phyloP scores from a whole-genome alignment of 1,284 basidiomycete species.

The Cystobasidium pallidum region DNA sequence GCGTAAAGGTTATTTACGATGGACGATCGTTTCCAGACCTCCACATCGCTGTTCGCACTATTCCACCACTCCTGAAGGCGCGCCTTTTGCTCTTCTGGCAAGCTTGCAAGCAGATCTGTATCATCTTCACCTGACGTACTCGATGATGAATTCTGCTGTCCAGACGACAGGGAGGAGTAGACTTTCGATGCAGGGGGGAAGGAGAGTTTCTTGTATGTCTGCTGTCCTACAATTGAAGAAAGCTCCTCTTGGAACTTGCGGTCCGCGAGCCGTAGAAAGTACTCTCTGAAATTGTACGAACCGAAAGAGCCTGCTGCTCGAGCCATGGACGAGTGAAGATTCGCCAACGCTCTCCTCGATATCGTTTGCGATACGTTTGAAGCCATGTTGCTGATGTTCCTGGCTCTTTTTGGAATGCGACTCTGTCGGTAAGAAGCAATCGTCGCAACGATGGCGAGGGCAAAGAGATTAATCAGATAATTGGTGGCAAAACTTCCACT shows the following conservation, averaged over 20 bases:
- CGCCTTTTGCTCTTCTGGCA: conserved; percentile 23
- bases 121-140: conserved; percentile 23
- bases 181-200: conserved; percentile 22
- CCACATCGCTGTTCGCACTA: conserved; percentile 36
- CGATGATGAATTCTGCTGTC: conserved; percentile 9
- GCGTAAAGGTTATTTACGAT: conserved; percentile 43
- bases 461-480: not conserved
- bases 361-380: conserved; percentile 16
- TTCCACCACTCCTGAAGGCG: conserved; percentile 40
- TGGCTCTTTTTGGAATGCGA: too few relatives aligned
- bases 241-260: conserved; percentile 38
- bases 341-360: conserved; percentile 12
- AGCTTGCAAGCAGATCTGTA: conserved; percentile 17
- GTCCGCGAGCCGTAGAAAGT: conserved; percentile 41
- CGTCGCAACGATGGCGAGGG: conserved; percentile 9
- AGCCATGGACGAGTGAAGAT: conserved; percentile 21
- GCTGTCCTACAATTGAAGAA: conserved; percentile 8
- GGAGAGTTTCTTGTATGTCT: conserved; percentile 5
- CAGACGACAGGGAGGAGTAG: conserved; percentile 6
- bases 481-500: not conserved
- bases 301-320: conserved; percentile 34
- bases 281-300: conserved; percentile 44
- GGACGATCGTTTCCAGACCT: conserved; percentile 38
- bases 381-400: conserved; percentile 14
- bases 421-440: not conserved